These are phyloP conservation scores for Phytophthora sp. DNA, from an alignment of 352 stramenopile genomes.

Conservation along the genomic window DNA sequence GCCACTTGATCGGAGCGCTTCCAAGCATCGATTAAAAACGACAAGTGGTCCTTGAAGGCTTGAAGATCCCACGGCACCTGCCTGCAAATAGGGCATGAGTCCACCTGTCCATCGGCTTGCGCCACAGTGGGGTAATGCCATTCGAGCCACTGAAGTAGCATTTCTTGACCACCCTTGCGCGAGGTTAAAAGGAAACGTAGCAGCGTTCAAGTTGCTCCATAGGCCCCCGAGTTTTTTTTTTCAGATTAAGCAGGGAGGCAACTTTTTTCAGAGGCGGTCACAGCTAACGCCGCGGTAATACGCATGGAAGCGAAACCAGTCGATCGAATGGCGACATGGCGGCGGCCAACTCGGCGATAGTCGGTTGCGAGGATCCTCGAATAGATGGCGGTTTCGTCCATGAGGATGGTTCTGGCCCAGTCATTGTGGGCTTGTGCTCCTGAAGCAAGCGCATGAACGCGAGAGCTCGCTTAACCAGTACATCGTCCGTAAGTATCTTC, in stretches of 20 bases:
- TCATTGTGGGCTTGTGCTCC: slow-evolving; percentile 8
- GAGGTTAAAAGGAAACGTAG: slow-evolving; percentile 2
- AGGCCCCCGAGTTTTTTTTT: background rate
- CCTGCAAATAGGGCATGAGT: no score
- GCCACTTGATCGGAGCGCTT: no score
- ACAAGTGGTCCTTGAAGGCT: no score
- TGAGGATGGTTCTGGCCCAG: slow-evolving; percentile 20
- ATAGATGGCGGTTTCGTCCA: slow-evolving; percentile 40
- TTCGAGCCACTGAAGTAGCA: background rate
- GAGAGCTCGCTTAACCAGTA: slow-evolving; percentile 19
- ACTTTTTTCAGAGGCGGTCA: slow-evolving; percentile 9
- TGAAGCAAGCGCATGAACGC: slow-evolving; percentile 8
- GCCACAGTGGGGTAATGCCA: background rate
- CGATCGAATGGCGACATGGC: slow-evolving; percentile 27
- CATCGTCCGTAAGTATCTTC: slow-evolving; percentile 22
- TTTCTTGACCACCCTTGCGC: slow-evolving; percentile 19
- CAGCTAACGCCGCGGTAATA: slow-evolving; percentile 19
- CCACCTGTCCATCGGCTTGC: no score
- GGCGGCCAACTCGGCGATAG: slow-evolving; percentile 19
- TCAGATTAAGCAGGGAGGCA: slow-evolving; percentile 3
- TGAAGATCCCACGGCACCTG: no score
- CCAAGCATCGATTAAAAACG: no score
- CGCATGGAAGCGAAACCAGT: slow-evolving; percentile 39
- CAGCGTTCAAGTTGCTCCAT: background rate
- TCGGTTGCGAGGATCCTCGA: slow-evolving; percentile 25